phyloP scores from a whole-genome alignment of 805 yeast species.

The Martiniozyma abietophila region DNA sequence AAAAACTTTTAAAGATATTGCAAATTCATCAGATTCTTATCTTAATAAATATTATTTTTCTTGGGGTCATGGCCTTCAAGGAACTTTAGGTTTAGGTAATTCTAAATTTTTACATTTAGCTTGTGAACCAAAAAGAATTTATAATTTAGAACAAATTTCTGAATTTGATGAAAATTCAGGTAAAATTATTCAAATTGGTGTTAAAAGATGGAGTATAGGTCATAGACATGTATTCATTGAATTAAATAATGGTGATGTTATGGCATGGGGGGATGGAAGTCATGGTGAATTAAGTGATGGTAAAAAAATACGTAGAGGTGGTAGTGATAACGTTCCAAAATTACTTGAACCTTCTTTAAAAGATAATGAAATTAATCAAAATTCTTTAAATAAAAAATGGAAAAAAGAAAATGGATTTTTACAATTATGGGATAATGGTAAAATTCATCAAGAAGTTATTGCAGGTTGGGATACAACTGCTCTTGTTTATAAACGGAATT shows the following conservation, averaged over 20 bases:
- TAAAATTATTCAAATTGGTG: conserved; percentile 34
- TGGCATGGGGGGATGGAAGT: conserved; percentile 80
- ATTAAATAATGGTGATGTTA: conserved; percentile 52
- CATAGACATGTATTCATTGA: conserved; percentile 55
- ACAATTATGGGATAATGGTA: background rate
- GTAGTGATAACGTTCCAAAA: conserved; percentile 46
- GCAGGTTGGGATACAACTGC: conserved; percentile 8
- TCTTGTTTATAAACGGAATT: conserved; percentile 4
- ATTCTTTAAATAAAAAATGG: too few relatives aligned
- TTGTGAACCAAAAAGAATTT: conserved; percentile 52
- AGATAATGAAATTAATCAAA: background rate
- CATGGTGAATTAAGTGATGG: conserved; percentile 83
- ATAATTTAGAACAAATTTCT: conserved; percentile 34
- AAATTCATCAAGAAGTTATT: conserved; percentile 5
- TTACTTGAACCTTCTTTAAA: conserved; percentile 42
- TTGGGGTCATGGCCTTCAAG: conserved; percentile 79
- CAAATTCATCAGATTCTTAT: conserved; percentile 14
- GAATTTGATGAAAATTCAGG: conserved; percentile 46
- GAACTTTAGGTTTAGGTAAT: conserved; percentile 76
- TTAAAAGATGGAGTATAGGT: conserved; percentile 52
- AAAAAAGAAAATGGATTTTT: background rate
- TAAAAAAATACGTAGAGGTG: conserved; percentile 47
- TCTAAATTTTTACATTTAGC: conserved; percentile 55
- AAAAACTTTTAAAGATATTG: conserved; percentile 17
- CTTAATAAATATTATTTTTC: conserved; percentile 36